phyloP scores from a whole-genome alignment of 176 grass and related monocot species.

The Triticum monococcum region DNA sequence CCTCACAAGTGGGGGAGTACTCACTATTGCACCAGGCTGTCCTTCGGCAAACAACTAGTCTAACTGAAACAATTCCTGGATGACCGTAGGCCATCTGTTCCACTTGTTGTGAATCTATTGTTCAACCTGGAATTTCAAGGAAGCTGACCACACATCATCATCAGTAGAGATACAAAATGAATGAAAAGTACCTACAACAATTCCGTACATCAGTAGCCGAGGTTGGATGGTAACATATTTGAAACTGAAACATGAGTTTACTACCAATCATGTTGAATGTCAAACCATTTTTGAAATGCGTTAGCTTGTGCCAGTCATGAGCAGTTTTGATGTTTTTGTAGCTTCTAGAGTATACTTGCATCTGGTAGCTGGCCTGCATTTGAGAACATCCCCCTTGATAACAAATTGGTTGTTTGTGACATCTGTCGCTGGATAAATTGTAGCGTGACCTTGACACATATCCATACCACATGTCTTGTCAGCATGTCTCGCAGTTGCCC shows the following conservation, averaged over 20 bases:
- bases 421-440: not conserved
- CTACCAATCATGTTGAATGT: not conserved
- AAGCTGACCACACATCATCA: not conserved
- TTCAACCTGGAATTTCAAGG: not conserved
- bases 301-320: not conserved
- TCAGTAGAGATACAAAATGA: not conserved
- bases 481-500: not conserved
- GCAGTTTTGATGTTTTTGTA: not conserved
- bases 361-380: not conserved
- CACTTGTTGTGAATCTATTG: not conserved
- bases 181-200: not conserved
- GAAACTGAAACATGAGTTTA: no score
- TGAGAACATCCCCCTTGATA: not conserved
- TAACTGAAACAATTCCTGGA: not conserved
- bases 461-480: not conserved
- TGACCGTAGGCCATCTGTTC: not conserved
- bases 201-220: not conserved
- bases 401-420: not conserved
- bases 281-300: not conserved
- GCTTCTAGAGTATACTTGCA: not conserved
- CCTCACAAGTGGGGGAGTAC: no score
- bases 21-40: no score
- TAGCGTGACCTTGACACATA: not conserved
- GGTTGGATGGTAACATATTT: not conserved
- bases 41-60: no score